A percentile compares a stretch with the other conserved stretches of the same genome.
phyloP scores from a whole-genome alignment of 2,329 filamentous ascomycete genomes.

The Neofusicoccum sp. region DNA sequence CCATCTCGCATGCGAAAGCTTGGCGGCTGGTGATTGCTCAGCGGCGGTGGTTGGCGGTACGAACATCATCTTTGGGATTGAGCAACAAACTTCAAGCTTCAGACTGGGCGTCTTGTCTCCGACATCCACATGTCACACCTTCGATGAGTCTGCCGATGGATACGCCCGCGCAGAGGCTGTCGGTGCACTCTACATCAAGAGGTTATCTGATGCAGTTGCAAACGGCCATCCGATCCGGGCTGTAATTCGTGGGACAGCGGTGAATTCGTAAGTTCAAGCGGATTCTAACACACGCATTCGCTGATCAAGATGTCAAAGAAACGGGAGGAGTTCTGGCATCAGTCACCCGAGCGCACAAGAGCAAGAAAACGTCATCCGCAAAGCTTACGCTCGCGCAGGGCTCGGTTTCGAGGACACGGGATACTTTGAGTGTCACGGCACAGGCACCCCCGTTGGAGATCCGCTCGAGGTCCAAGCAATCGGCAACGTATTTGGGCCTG shows the following conservation, averaged over 20 bases:
- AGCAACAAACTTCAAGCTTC: slow-evolving; percentile 22
- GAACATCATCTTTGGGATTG: slow-evolving; percentile 24
- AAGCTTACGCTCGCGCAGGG: slow-evolving; percentile 33
- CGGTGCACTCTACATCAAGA: slow-evolving; percentile 30
- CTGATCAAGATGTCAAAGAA: background rate
- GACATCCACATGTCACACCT: slow-evolving; percentile 23
- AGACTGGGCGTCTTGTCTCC: slow-evolving; percentile 24
- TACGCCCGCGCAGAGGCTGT: slow-evolving; percentile 30
- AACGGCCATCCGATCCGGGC: slow-evolving; percentile 32
- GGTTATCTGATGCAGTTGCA: slow-evolving; percentile 28
- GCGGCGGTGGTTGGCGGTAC: slow-evolving; percentile 20
- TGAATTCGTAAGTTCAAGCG: slow-evolving; percentile 20
- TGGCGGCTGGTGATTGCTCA: slow-evolving; percentile 22
- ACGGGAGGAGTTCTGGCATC: slow-evolving; percentile 34
- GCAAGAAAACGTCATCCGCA: slow-evolving; percentile 34
- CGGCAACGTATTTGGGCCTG: too few species aligned
- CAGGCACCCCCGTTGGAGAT: slow-evolving; percentile 52
- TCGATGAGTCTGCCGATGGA: slow-evolving; percentile 27
- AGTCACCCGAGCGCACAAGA: slow-evolving; percentile 32
- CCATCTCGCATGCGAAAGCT: slow-evolving; percentile 28
- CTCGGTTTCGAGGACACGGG: slow-evolving; percentile 28
- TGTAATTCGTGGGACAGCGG: slow-evolving; percentile 27
- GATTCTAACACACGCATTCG: slow-evolving; percentile 22
- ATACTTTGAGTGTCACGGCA: slow-evolving; percentile 55
- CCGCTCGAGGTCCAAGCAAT: slow-evolving; percentile 51